Conservation (phyloP, 306 rosid species). For the Purshia tridentata region DNA sequence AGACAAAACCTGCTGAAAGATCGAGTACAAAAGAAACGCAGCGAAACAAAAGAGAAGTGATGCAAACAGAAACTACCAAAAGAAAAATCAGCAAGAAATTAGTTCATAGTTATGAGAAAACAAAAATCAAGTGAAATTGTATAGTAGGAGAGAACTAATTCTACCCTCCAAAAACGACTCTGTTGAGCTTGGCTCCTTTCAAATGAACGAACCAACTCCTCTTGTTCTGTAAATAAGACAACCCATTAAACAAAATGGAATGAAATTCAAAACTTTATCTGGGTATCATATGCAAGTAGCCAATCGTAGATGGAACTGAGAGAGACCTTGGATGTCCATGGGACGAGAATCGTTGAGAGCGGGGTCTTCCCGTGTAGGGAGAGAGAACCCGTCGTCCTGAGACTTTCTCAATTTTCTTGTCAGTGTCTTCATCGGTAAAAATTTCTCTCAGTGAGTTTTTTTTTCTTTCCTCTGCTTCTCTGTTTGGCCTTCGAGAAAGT, state of each 20-base stretch:
- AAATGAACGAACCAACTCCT: constrained; percentile 65
- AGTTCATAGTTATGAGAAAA: neutral
- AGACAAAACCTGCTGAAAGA: constrained; percentile 63
- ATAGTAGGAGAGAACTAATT: neutral
- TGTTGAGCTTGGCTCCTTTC: constrained; percentile 64
- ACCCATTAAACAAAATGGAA: neutral
- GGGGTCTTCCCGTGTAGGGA: constrained; percentile 59
- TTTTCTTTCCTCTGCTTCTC: no score
- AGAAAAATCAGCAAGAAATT: neutral
- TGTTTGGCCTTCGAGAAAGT: neutral
- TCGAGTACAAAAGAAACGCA: constrained; percentile 65
- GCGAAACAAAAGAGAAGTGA: constrained; percentile 56
- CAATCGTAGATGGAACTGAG: neutral
- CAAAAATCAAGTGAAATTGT: neutral
- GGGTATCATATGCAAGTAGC: neutral
- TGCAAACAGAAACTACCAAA: constrained; percentile 61
- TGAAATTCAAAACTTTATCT: neutral
- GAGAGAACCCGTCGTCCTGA: constrained; percentile 43
- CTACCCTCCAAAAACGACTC: constrained; percentile 86
- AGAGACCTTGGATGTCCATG: constrained; percentile 64
- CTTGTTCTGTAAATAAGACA: constrained; percentile 57
- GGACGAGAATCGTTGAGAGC: constrained; percentile 54
- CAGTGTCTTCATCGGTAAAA: constrained; percentile 54
- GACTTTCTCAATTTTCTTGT: constrained; percentile 52
- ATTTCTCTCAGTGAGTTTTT: neutral